Evolutionary conservation across 495 filamentous ascomycete genomes (phyloP).

Genomic region (Cercophora sp.): DNA sequence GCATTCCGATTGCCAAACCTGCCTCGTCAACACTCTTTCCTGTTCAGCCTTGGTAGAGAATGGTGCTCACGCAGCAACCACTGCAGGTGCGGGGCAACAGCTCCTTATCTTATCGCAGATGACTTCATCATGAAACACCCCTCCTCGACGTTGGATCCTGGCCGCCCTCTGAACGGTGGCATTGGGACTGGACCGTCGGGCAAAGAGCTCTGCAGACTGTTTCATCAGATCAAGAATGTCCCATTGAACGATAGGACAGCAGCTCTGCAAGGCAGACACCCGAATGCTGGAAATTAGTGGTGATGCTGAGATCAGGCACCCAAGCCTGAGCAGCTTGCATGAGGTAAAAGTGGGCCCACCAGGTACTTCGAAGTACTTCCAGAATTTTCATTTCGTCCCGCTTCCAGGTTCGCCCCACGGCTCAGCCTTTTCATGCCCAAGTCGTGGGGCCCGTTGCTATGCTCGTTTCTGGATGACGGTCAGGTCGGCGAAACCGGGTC

Average conservation of each 20-base stretch:
- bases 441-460: not conserved
- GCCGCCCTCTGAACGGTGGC: not conserved
- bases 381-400: not conserved
- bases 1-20: too few relatives aligned
- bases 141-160: not conserved
- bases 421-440: not conserved
- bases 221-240: too few relatives aligned
- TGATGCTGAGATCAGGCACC: slow-evolving; percentile 10
- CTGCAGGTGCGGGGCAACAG: slow-evolving; percentile 22
- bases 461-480: too few relatives aligned
- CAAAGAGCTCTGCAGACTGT: not conserved
- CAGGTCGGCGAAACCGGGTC: too few relatives aligned
- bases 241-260: too few relatives aligned
- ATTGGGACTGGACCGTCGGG: not conserved
- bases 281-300: not conserved
- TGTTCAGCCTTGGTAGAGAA: too few relatives aligned
- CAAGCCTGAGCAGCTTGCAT: slow-evolving; percentile 1
- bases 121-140: slow-evolving; percentile 31
- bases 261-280: slow-evolving; percentile 14
- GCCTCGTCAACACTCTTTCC: too few relatives aligned
- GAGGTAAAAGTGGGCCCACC: slow-evolving; percentile 9
- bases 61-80: not conserved
- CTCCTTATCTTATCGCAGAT: slow-evolving; percentile 33
- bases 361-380: slow-evolving; percentile 14
- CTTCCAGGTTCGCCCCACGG: not conserved